Base-by-base conservation (phyloP, 2,329 filamentous ascomycete species). In the Pseudogymnoascus sp. region DNA sequence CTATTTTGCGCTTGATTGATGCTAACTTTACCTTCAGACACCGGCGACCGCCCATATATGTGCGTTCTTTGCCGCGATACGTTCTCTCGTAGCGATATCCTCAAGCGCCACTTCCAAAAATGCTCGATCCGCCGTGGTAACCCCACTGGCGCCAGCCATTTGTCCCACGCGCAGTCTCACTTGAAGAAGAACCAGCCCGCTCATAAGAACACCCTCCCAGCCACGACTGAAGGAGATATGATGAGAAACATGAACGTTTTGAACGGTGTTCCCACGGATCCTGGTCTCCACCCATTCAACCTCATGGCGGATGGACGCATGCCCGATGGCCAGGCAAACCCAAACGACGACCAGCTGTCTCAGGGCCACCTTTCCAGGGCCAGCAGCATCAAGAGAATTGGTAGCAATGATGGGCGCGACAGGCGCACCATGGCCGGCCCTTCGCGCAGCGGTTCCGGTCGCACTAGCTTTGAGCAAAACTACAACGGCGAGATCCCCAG, bases 51-150 rank as follows among this genome's bases (percentile, higher is more conserved):
- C 67, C 94, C 94, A 62, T 99, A 99, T 79, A 95, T 95, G 86
- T 99, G 94, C 78, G 90, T 96, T 67, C 82, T 99, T 59, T 99
- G 94, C 81, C 92, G 94, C 75, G 94, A 97, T 76, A 97, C 92
- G 35, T 99, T 99, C 77, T 96, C 91, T 58, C 88, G 94, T 74
- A 96, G 92, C 81, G 94, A 99, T 73, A 97, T 99, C 67, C 79
- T 99, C 71, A 99, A 99, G 81, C 90, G 94, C 67, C 94, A 99
- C 78, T 99, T 97, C 78, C 92, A 97, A 76, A 99, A 99, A 80
- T 99, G 94, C 79, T 97, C 94, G 39, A 91, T 97, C 67, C 87
- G 94, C 70, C 88, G 94, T 73, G 94, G 94, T 63, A 97, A 97
- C 77, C 93, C 94, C 61, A 96, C 92, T 13, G 92, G 92, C 69